Percentiles rank a stretch among this genome's conserved stretches.
Evolutionary conservation across 805 yeast genomes (phyloP).

Genomic region (Lachancea kluyveri): DNA sequence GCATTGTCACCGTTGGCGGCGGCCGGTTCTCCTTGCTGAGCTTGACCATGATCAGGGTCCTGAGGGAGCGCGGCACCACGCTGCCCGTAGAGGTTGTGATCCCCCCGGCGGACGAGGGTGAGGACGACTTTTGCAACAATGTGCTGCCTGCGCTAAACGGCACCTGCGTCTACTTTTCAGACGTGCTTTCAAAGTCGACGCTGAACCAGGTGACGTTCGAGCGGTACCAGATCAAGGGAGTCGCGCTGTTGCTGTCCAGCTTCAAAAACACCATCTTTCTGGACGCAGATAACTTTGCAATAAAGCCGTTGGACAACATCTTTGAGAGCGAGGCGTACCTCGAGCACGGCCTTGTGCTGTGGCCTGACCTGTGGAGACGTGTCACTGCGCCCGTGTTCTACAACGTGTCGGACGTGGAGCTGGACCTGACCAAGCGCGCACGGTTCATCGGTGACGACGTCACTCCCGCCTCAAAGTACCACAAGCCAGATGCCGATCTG

Average conservation of each 20-base stretch:
- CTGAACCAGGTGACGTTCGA: constrained; percentile 37
- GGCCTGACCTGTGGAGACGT: constrained; percentile 78
- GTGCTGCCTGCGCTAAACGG: constrained; percentile 60
- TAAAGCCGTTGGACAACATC: constrained; percentile 41
- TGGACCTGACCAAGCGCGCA: constrained; percentile 30
- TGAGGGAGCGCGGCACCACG: constrained; percentile 60
- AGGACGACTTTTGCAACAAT: constrained; percentile 59
- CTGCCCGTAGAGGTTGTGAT: constrained; percentile 80
- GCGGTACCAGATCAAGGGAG: constrained; percentile 61
- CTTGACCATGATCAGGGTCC: constrained; percentile 42
- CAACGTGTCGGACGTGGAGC: constrained; percentile 41
- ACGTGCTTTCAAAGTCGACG: constrained; percentile 43
- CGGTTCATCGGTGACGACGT: constrained; percentile 26
- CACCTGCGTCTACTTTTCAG: constrained; percentile 48
- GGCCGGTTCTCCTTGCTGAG: constrained; percentile 63
- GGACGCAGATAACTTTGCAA: constrained; percentile 68
- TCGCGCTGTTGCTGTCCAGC: constrained; percentile 67
- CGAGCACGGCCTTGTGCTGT: constrained; percentile 48
- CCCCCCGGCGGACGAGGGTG: constrained; percentile 65
- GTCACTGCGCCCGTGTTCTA: constrained; percentile 58
- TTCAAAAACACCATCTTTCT: constrained; percentile 71
- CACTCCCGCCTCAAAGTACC: constrained; percentile 9
- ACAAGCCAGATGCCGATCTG: not conserved
- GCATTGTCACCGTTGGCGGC: constrained; percentile 72
- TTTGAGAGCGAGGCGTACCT: constrained; percentile 39